Base-by-base conservation (phyloP, 352 stramenopile genomes). In the Phytophthora cactorum region DNA sequence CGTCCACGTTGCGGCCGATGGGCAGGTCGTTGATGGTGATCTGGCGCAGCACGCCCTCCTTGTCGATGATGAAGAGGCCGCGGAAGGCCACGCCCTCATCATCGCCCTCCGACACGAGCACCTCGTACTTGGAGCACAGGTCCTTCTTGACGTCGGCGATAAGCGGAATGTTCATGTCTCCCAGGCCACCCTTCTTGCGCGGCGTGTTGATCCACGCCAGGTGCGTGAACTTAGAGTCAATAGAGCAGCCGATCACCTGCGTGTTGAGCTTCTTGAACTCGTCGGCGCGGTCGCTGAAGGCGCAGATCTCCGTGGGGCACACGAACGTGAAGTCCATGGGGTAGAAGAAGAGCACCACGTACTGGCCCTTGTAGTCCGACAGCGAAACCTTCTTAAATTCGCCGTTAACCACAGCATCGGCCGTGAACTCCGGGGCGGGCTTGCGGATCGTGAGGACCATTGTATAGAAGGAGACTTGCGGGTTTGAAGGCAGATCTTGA, bases 301-400 rank as follows among this genome's bases (percentile, higher is more conserved):
- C 86, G 63, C 85, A 91, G 76, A 97, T 97, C 77, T 98, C 92
- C 34, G 92, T 98, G 44, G 89, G 90, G 69, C 88, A 96, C 62
- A 97, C 92, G 60, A 97, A 98, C 31, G 91, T 97, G 70, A 96
- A 97, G 77, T 97, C 91, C 61, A 96, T 75, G 52, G 92, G 91
- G 77, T 96, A 97, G 73, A 97, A 98, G 86, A 97, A 96, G 17
- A 98, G 84, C 56, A 97, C 90, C 32, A 97, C 80, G 64, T 93
- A 98, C 69, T 98, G 89, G 60, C 90, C 90, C 50, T 84, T 85
- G 81, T 95, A 98, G 65, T 98, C 86, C 14, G 74, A 77, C 9
- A 97, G 76, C 61, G 76, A 92, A 34, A 97, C 59, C 36, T 75
- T 84, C 78, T 90, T 89, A 75, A 97, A 96, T 63, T 93, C 78